These are phyloP conservation scores for Cryphonectria parasitica DNA, from an alignment of 2,329 filamentous ascomycete genomes.

Conservation along the genomic window DNA sequence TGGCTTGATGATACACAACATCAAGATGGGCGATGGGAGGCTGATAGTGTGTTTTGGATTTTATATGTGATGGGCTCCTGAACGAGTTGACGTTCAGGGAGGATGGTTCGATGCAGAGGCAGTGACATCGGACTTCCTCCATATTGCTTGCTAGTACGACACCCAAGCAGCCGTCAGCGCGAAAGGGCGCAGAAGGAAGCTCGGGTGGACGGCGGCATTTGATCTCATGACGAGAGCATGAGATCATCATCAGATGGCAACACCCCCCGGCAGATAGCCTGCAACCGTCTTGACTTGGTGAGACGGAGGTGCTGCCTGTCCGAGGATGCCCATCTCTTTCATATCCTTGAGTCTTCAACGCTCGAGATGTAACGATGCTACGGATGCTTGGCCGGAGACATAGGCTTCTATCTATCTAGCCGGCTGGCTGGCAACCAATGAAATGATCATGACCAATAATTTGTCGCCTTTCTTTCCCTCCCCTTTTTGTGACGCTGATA, in stretches of 20 bases:
- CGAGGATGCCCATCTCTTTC: neutral
- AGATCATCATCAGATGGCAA: constrained; percentile 1
- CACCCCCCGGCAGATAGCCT: neutral
- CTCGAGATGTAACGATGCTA: neutral
- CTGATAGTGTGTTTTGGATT: neutral
- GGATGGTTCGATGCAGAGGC: neutral
- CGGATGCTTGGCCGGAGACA: neutral
- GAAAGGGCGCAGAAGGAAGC: neutral
- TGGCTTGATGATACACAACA: neutral
- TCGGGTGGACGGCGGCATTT: neutral
- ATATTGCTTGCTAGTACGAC: neutral
- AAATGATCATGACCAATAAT: constrained; percentile 1
- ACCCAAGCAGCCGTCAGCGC: constrained; percentile 2
- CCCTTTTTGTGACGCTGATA: neutral
- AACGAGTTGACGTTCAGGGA: neutral
- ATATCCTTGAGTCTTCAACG: neutral
- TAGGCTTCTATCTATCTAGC: neutral
- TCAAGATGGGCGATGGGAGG: neutral
- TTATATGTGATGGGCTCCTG: neutral
- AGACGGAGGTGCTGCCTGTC: neutral
- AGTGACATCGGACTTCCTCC: neutral
- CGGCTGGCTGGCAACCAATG: neutral
- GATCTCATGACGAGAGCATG: constrained; percentile 10
- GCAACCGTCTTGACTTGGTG: neutral
- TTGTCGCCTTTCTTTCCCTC: neutral